Conservation (phyloP, 495 filamentous ascomycete species). For the Amphirosellinia nigrospora region DNA sequence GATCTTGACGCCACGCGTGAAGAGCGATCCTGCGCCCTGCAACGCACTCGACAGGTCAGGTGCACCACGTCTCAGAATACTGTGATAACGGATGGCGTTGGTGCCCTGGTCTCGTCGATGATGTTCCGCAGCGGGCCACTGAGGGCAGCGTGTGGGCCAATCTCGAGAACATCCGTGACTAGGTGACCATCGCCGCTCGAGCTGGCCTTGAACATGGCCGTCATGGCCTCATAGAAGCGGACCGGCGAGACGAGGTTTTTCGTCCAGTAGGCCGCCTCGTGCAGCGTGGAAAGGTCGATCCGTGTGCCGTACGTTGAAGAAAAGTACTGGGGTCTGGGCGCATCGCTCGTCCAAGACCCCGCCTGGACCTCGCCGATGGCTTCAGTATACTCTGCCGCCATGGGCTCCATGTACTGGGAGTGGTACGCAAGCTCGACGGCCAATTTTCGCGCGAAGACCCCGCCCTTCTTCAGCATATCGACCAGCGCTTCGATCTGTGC, state of each 20-base stretch:
- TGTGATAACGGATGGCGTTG: not conserved
- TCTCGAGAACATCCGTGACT: not conserved
- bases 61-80: not conserved
- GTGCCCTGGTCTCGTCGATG: not conserved
- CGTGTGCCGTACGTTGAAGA: not conserved
- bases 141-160: not conserved
- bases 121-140: not conserved
- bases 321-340: not conserved
- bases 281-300: not conserved
- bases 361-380: constrained; percentile 36
- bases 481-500: not conserved
- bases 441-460: constrained; percentile 34
- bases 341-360: constrained; percentile 10
- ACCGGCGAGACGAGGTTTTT: constrained; percentile 4
- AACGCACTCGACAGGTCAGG: not conserved
- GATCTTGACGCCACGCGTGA: not conserved
- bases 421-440: constrained; percentile 40
- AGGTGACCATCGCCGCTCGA: not conserved
- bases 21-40: not conserved
- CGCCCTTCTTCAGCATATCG: not conserved
- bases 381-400: constrained; percentile 4
- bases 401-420: constrained; percentile 36
- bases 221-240: not conserved
- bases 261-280: not conserved
- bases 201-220: not conserved